Base-by-base conservation (phyloP, 306 rosid genomes). In the Glycine soja region DNA sequence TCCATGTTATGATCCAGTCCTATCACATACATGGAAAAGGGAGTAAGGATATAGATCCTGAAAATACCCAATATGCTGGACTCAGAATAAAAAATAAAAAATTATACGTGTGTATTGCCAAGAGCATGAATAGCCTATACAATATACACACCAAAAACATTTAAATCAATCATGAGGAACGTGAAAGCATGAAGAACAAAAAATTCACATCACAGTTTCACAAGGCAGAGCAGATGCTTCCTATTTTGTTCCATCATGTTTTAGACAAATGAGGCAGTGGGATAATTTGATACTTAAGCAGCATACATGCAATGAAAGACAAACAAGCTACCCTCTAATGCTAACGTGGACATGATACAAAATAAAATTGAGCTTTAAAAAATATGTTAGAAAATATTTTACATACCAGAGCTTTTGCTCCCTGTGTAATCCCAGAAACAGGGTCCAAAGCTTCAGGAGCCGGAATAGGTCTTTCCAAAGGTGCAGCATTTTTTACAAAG, bases 401-500 rank as follows among this genome's bases (percentile, higher is more conserved):
- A 56, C 74, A 72, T 85, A 95, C 98, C 98, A 87, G 77, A 85
- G 90, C 69, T 85, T 89, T 93, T 69, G 88, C 88, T 85, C 98
- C 98, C 63, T 85, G 89, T 38, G 83, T 83, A 80, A 87, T 78
- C 79, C 81, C 89, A 47, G 92, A 76, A 53, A 83, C 51, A 34
- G 89, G 68, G 69, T 90, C 97, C 64, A 91, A 86, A 13, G 82
- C 85, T 80, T 85, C 94, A 42, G 87, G 59, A 72, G 86, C 78
- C 75, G 79, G 69, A 80, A 90, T 80, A 66, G 94, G 91, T 78
- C 97, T 92, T 89, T 90, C 99, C 85, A 91, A 74, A 83, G 96
- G 98, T 38, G 98, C 92, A 70, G 90, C 94, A 84, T 83, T 79
- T 87, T 93, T 93, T 54, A 96, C 97, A 88, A 92, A 96, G 13